phyloP scores from a whole-genome alignment of 768 basidiomycete species.

The Russula ochroleuca region DNA sequence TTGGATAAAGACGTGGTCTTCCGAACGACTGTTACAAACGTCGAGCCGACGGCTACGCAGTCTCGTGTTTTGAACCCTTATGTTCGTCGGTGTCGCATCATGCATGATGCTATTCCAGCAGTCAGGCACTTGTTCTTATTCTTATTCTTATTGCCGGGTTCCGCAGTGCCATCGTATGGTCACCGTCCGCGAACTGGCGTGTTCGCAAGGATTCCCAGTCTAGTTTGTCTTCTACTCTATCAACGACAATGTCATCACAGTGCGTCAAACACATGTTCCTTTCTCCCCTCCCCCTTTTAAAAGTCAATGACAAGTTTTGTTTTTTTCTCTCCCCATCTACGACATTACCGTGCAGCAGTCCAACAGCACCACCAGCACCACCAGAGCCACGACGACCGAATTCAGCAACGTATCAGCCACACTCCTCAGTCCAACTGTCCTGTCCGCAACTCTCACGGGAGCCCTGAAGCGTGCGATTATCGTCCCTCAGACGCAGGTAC shows the following conservation, averaged over 20 bases:
- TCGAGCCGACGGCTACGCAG: constrained; percentile 77
- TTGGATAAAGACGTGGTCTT: constrained; percentile 55
- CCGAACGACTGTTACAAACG: constrained; percentile 72
- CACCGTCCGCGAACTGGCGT: constrained; percentile 70
- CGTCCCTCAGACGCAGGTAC: constrained; percentile 57
- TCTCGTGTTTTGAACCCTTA: constrained; percentile 62
- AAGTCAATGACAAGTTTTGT: background rate
- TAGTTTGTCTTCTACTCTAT: constrained; percentile 57
- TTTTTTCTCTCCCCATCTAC: too few species aligned
- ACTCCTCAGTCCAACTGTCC: constrained; percentile 49
- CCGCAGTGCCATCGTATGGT: constrained; percentile 63
- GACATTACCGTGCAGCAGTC: constrained; percentile 48
- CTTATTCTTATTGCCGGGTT: background rate
- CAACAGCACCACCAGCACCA: constrained; percentile 31
- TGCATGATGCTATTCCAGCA: too few species aligned
- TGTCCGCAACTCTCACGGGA: constrained; percentile 52
- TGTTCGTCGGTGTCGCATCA: constrained; percentile 39
- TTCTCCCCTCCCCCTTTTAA: too few species aligned
- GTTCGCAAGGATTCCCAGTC: constrained; percentile 82
- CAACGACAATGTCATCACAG: constrained; percentile 54
- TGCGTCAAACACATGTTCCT: constrained; percentile 35
- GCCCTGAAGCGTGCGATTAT: constrained; percentile 58
- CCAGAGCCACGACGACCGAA: constrained; percentile 13
- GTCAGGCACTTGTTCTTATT: background rate
- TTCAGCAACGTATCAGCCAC: constrained; percentile 49